Conservation (phyloP, 306 rosid species). For the Quercus cerris region DNA sequence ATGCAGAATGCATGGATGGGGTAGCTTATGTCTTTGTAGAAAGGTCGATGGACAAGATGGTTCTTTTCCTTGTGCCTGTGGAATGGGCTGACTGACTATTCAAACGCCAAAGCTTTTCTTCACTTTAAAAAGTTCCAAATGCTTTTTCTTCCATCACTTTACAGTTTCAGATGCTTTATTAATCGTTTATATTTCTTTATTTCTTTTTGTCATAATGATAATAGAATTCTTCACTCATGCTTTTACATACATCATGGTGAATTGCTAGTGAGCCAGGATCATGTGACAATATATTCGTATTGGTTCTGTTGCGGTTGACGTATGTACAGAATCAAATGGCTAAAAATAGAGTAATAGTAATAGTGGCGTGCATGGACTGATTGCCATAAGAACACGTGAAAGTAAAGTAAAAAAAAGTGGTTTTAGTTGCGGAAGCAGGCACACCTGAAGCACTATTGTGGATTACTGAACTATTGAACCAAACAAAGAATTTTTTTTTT, state of each 20-base stretch:
- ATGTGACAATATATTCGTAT: background rate
- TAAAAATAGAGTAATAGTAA: no score
- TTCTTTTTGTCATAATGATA: background rate
- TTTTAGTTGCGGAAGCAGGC: background rate
- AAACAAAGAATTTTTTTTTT: no score
- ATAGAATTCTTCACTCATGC: background rate
- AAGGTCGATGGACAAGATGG: conserved; percentile 37
- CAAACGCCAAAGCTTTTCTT: conserved; percentile 16
- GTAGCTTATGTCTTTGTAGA: conserved; percentile 10
- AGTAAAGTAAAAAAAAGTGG: background rate
- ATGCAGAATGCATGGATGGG: conserved; percentile 23
- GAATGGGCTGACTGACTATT: conserved; percentile 36
- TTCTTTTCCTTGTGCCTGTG: conserved; percentile 11
- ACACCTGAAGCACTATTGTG: background rate
- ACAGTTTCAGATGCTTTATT: conserved; percentile 18
- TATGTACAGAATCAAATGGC: background rate
- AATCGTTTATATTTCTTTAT: conserved; percentile 2
- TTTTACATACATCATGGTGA: background rate
- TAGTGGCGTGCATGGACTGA: conserved; percentile 5
- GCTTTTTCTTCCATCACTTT: background rate
- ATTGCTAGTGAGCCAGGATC: background rate
- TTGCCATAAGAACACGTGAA: background rate
- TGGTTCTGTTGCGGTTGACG: background rate
- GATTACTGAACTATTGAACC: background rate
- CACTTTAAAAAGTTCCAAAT: conserved; percentile 3